Base-by-base conservation (phyloP, 257 asterid species). In the Galeopsis tetrahit region DNA sequence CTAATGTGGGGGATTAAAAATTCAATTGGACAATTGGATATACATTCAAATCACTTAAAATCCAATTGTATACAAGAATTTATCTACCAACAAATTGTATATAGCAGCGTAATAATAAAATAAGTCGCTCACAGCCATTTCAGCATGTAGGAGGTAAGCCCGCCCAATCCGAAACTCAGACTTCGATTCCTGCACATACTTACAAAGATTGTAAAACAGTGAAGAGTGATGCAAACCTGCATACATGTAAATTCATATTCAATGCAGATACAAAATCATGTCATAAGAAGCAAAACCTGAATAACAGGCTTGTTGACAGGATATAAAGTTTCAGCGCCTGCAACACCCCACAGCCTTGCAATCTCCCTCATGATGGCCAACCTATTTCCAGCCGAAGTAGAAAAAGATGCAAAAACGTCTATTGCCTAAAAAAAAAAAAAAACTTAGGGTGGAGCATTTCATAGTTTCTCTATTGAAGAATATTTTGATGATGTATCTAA, bases 381-480 rank as follows among this genome's bases (percentile, higher is more conserved):
- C 55, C 98, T 89, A 73, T 88, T 87, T 61, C 75, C 87, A 14
- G 80, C 81, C 6, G 93, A 82, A 67, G 95, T 88, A 66, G 86
- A 77, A 74, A 88, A 91, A 71, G 95, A 88, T 65, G 95, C 98
- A 79, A 91, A 95, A 77, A 92, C 77, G 76, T 95, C 98, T 73
- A 90, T 82, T 38, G 98, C 98, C 98, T 94, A 90, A 55, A 75
- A 67, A 34, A 66, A 40, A 76, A 52, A 57, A 38, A 72, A 61
- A 42, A 48, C 49, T 68, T 66, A 75, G 36, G 46, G 34, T 58
- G 42, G 13, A 67, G 31, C 70, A 13, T 66, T 58, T 77, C 60
- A 69, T 58, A 28, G 51, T 68, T 64, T 40, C 75, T 46, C 35
- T 66, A 42, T 48, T 33, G 28, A 4, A 75, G 51, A 76, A 15